Conservation (phyloP, 768 basidiomycete species). For the Panaeolus cyanescens region DNA sequence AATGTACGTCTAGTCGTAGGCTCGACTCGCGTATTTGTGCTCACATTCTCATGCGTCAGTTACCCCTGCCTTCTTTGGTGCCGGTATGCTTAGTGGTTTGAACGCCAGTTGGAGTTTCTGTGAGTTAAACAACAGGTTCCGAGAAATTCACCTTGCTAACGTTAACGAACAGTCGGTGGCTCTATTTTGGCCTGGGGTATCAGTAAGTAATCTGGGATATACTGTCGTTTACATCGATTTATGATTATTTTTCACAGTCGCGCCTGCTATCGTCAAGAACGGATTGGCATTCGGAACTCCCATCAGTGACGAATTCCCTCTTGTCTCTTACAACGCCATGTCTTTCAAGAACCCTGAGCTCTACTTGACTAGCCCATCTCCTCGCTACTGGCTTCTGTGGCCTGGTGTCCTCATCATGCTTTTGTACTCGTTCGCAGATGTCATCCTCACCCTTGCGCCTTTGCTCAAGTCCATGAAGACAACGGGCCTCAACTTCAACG, state of each 20-base stretch:
- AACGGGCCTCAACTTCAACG: constrained; percentile 23
- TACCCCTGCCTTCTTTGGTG: constrained; percentile 61
- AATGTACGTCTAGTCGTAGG: constrained; percentile 36
- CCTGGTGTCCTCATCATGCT: constrained; percentile 65
- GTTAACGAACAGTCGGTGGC: constrained; percentile 43
- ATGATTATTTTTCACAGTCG: constrained; percentile 31
- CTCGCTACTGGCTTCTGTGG: constrained; percentile 66
- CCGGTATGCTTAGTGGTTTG: constrained; percentile 59
- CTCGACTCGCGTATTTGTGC: not conserved
- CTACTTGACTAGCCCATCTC: constrained; percentile 47
- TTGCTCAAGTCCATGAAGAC: constrained; percentile 18
- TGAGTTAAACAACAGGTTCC: constrained; percentile 24
- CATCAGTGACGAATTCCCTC: constrained; percentile 39
- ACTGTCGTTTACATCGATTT: not conserved
- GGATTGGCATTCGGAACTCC: constrained; percentile 49
- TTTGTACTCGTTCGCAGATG: constrained; percentile 58
- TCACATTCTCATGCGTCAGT: constrained; percentile 22
- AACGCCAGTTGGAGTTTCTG: constrained; percentile 62
- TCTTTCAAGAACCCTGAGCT: constrained; percentile 44
- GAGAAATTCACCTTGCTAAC: not conserved
- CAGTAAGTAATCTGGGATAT: constrained; percentile 30
- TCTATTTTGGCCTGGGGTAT: constrained; percentile 63
- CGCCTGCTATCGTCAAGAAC: constrained; percentile 52
- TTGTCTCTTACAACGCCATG: constrained; percentile 45
- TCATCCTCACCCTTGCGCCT: constrained; percentile 41